Conservation (phyloP, 2,329 filamentous ascomycete genomes). For the Fusarium buharicum region DNA sequence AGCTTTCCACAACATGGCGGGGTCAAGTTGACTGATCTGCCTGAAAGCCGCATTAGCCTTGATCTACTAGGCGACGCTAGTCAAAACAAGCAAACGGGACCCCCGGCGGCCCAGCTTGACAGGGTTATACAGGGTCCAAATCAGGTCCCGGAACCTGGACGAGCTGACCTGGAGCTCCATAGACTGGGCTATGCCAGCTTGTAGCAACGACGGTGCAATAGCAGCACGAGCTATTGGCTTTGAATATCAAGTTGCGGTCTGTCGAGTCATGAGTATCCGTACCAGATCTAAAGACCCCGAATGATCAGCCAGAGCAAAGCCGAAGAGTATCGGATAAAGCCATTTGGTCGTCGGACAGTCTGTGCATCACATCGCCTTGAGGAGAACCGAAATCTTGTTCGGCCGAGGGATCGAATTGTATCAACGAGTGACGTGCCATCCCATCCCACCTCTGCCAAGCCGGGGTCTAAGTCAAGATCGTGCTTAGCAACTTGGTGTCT, state of each 20-base stretch:
- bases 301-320: background rate
- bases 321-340: conserved; percentile 3
- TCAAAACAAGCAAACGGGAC: conserved; percentile 24
- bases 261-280: background rate
- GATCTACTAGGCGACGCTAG: conserved; percentile 38
- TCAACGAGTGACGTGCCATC: conserved; percentile 23
- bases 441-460: conserved; percentile 27
- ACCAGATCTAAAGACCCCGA: no score
- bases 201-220: no score
- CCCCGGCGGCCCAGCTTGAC: conserved; percentile 39
- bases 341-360: conserved; percentile 1
- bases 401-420: conserved; percentile 18
- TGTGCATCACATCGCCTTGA: conserved; percentile 2
- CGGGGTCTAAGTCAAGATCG: conserved; percentile 30
- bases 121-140: conserved; percentile 45
- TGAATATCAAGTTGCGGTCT: conserved; percentile 21
- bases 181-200: conserved; percentile 34
- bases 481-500: conserved; percentile 27
- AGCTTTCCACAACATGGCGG: conserved; percentile 26
- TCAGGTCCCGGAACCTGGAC: conserved; percentile 38
- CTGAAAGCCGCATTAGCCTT: conserved; percentile 43
- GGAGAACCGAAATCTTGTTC: conserved; percentile 17
- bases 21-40: conserved; percentile 36
- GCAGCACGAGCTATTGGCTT: conserved; percentile 18
- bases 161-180: conserved; percentile 39